Conservation (phyloP, 148 eudicot genomes). For the Selenicereus undatus region DNA sequence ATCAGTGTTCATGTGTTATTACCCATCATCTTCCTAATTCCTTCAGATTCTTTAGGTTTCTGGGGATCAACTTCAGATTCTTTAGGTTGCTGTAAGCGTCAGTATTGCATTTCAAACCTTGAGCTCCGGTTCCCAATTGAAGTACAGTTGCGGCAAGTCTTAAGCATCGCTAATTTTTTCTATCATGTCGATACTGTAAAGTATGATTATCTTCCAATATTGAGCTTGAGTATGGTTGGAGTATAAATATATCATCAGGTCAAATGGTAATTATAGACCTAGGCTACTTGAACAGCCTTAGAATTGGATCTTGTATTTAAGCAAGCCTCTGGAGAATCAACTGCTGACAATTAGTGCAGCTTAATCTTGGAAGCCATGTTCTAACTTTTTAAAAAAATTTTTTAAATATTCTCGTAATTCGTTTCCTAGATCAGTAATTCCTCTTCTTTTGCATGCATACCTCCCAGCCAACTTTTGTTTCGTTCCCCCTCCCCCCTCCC, state of each 20-base stretch:
- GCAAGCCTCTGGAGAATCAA: neutral
- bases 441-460: no score
- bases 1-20: neutral
- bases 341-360: no score
- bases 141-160: neutral
- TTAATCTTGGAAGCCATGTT: no score
- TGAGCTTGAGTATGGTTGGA: neutral
- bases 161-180: neutral
- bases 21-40: neutral
- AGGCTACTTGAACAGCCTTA: neutral
- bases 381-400: no score
- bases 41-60: neutral
- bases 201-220: no score
- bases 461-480: no score
- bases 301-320: neutral
- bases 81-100: neutral
- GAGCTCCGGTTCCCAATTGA: neutral
- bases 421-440: no score
- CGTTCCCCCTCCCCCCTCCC: no score
- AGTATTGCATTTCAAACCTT: neutral
- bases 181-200: neutral
- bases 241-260: neutral
- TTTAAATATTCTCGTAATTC: no score
- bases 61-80: neutral
- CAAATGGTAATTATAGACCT: neutral